Evolutionary conservation across 2,329 filamentous ascomycete species (phyloP), one percentile per base, ranked within the genome.

Genomic region (Phaeosphaeriaceae sp.): DNA sequence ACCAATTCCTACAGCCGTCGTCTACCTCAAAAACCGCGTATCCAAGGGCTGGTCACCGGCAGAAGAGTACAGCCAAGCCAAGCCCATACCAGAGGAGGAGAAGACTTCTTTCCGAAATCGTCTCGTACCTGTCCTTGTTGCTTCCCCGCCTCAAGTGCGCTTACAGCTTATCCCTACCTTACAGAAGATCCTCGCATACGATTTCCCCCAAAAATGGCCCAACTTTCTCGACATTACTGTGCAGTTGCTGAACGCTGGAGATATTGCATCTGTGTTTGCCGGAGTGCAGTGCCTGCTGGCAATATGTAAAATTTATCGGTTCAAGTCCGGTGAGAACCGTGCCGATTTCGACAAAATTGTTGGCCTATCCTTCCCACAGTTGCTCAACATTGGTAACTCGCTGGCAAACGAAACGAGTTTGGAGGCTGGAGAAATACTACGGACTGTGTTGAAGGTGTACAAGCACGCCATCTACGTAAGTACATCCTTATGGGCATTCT

Each of bases 21-120:
- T 99, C 65, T 99, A 97, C 78, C 86, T 97, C 74, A 99, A 99
- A 80, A 97, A 99, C 78, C 89, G 92, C 72, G 89, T 97, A 74
- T 93, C 89, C 74, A 89, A 92, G 71, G 92, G 90, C 66, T 99
- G 94, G 94, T 83, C 87, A 47, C 86, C 84, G 56, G 81, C 83
- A 68, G 90, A 95, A 60, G 88, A 93, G 60, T 86, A 83, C 70
- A 83, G 87, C 56, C 83, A 84, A 67, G 86, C 88, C 64, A 86
- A 85, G 64, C 79, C 87, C 63, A 94, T 96, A 76, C 83, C 89
- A 64, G 93, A 97, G 71, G 86, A 89, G 53, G 94, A 97, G 76
- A 97, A 97, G 78, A 81, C 84, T 48, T 85, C 89, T 61, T 91
- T 97, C 72, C 86, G 92, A 73, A 87, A 93, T 66, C 89, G 92